Percentiles rank a stretch among this genome's conserved stretches.
phyloP scores from a whole-genome alignment of 305 asterid genomes.

The Andrographis paniculata region DNA sequence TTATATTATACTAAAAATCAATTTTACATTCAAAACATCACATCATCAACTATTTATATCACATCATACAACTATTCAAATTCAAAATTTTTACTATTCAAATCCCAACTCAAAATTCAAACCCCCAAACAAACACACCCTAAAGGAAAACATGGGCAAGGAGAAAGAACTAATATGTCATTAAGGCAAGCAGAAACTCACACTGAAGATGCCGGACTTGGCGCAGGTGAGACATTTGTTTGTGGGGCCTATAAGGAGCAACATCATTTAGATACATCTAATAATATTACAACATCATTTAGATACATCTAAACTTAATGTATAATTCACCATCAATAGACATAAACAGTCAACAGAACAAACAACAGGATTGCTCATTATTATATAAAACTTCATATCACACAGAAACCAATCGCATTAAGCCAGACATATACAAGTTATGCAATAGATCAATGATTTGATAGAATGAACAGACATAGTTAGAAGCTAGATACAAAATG shows the following conservation, averaged over 20 bases:
- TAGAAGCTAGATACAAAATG: no score
- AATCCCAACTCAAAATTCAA: not conserved
- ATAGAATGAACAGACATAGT: conserved; percentile 4
- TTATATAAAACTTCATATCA: no score
- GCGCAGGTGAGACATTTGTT: conserved; percentile 31
- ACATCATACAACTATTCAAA: no score
- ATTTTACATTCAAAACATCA: no score
- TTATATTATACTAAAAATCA: no score
- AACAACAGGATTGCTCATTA: no score
- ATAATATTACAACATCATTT: not conserved
- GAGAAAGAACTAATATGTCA: not conserved
- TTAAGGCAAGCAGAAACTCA: conserved; percentile 22
- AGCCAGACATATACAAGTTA: not conserved
- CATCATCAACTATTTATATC: no score
- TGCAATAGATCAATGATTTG: conserved; percentile 2
- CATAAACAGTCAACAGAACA: conserved; percentile 3
- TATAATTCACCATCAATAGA: not conserved
- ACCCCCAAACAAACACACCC: conserved; percentile 2
- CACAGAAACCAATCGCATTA: no score
- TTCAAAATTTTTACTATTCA: not conserved
- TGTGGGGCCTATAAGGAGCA: conserved; percentile 43
- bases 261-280: conserved; percentile 10
- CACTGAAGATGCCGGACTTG: conserved; percentile 37
- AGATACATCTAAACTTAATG: conserved; percentile 1
- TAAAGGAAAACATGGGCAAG: conserved; percentile 1